Evolutionary conservation across 176 grass and related monocot species (phyloP), one percentile per base, ranked within the genome.

Genomic region (Oryza glaberrima): DNA sequence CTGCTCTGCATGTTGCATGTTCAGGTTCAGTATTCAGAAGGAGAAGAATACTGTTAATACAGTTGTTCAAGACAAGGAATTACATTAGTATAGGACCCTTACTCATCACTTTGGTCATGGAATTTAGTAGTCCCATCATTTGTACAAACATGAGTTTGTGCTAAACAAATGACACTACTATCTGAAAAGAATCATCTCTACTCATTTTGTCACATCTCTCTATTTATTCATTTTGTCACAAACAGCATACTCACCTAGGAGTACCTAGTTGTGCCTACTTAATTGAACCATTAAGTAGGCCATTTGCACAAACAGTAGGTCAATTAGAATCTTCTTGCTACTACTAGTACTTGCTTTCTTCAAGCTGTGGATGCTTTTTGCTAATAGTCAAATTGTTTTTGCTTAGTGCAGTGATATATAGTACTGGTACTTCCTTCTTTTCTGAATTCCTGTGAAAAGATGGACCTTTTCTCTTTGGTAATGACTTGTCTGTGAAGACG

Each of bases 401-500:
- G 22, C n/a, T 30, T 66, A 22, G 54, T 51, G 70, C 1, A 2
- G 2, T 26, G 4, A 20, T 65, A 38, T 2, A 20, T 65, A 38
- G 15, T 58, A 14, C 48, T 11, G 17, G 20, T 23, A 22, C n/a
- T 23, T 8, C n/a, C n/a, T 51, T 12, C 20, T 34, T 54, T 10
- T 60, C 54, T 15, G 34, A 63, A 41, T 25, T 63, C 34, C 32
- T 34, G 32, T 56, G 63, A 43, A 76, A 68, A 36, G 12, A 25
- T 26, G 70, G 49, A 3, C 0, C 7, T 44, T 56, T 68, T 67
- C 77, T 67, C 84, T 67, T 22, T 41, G 69, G 61, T 77, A 54
- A 66, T 25, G 34, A 30, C 61, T 83, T 78, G 76, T 47, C 38
- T 34, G 3, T 46, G 32, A 73, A 83, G 75, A 52, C 10, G 77